Evolutionary conservation across 2,329 filamentous ascomycete genomes (phyloP).

Genomic region (Monosporascus sp.): DNA sequence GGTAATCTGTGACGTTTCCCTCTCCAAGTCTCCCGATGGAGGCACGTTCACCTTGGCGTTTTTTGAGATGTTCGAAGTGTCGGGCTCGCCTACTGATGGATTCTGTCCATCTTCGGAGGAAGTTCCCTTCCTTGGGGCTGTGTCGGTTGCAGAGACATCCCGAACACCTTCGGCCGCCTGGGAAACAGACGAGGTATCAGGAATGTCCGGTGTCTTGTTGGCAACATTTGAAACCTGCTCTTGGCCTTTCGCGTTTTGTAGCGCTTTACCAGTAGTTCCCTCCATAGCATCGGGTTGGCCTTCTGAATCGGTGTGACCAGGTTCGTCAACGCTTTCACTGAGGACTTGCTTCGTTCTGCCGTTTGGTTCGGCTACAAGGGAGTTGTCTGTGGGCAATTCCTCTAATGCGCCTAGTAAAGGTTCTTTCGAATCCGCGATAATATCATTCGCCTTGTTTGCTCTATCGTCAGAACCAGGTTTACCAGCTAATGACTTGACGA

Average conservation of each 20-base stretch:
- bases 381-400: constrained; percentile 15
- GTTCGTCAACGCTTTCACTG: neutral
- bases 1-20: neutral
- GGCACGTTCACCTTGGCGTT: constrained; percentile 7
- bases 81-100: constrained; percentile 11
- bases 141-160: constrained; percentile 1
- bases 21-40: neutral
- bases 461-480: constrained; percentile 4
- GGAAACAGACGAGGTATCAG: constrained; percentile 11
- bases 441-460: constrained; percentile 2
- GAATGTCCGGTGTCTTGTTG: neutral
- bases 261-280: neutral
- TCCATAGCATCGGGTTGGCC: neutral
- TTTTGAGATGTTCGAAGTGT: constrained; percentile 14
- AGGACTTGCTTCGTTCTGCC: constrained; percentile 7
- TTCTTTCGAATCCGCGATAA: constrained; percentile 1
- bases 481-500: constrained; percentile 18
- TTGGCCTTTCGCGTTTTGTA: neutral
- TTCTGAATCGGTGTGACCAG: neutral
- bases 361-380: constrained; percentile 10
- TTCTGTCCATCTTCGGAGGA: neutral
- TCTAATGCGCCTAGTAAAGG: constrained; percentile 1
- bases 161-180: constrained; percentile 14
- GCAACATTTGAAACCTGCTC: neutral
- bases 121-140: constrained; percentile 5